A percentile compares a stretch with the other conserved stretches of the same genome.
Conservation (phyloP, 148 eudicot species). For the Tetragonia tetragonoides region DNA sequence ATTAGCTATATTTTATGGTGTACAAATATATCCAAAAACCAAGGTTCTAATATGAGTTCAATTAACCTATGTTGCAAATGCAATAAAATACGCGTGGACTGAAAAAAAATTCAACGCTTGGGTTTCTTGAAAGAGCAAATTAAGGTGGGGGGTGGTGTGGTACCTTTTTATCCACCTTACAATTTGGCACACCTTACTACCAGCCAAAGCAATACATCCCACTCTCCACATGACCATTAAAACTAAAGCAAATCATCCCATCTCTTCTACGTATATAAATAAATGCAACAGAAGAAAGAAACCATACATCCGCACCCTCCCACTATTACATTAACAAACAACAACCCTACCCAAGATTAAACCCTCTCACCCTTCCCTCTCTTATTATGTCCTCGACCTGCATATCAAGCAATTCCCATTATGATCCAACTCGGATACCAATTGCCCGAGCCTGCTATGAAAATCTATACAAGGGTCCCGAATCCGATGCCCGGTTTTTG, state of each 20-base stretch:
- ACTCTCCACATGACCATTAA: constrained; percentile 7
- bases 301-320: neutral
- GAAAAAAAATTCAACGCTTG: neutral
- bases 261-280: too few species aligned
- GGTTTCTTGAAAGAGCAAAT: constrained; percentile 27
- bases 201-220: constrained; percentile 26
- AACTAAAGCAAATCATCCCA: neutral
- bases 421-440: constrained; percentile 39
- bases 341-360: neutral
- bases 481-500: constrained; percentile 40
- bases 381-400: constrained; percentile 44
- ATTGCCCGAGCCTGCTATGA: constrained; percentile 29
- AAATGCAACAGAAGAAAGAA: neutral
- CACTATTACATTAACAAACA: neutral
- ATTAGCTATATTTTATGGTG: too few species aligned
- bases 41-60: neutral
- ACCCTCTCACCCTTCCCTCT: neutral
- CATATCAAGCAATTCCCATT: constrained; percentile 45
- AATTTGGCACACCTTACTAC: constrained; percentile 16
- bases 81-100: neutral
- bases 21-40: neutral
- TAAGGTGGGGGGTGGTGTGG: neutral
- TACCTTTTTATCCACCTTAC: constrained; percentile 8
- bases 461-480: constrained; percentile 1
- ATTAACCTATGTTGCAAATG: neutral